Evolutionary conservation across 2,329 filamentous ascomycete species (phyloP).

Genomic region (Catunica adiposa): DNA sequence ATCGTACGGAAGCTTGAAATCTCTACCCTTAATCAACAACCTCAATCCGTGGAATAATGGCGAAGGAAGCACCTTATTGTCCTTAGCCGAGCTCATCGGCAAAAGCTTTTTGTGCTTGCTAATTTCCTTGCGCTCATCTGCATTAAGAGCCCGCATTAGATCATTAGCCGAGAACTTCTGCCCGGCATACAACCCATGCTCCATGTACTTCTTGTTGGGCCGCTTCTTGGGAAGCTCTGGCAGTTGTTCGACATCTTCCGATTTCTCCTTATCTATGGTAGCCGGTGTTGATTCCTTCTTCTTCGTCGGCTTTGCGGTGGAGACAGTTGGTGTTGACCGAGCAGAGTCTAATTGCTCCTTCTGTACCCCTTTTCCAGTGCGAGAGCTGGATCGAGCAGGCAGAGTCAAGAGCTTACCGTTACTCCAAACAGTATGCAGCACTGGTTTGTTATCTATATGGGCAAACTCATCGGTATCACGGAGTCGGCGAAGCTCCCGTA

Average conservation of each 20-base stretch:
- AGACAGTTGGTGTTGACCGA: neutral
- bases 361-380: slow-evolving; percentile 21
- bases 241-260: slow-evolving; percentile 23
- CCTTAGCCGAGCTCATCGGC: slow-evolving; percentile 24
- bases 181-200: slow-evolving; percentile 73
- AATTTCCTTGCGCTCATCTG: slow-evolving; percentile 35
- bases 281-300: slow-evolving; percentile 14
- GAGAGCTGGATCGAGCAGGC: slow-evolving; percentile 25
- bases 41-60: slow-evolving; percentile 66
- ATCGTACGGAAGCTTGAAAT: slow-evolving; percentile 82
- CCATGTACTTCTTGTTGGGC: slow-evolving; percentile 57
- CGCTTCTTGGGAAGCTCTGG: slow-evolving; percentile 25
- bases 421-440: slow-evolving; percentile 44
- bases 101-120: slow-evolving; percentile 16
- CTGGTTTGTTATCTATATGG: slow-evolving; percentile 40
- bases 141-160: slow-evolving; percentile 30
- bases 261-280: slow-evolving; percentile 16
- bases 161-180: slow-evolving; percentile 41
- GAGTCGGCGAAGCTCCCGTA: slow-evolving; percentile 42
- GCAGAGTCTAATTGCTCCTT: slow-evolving; percentile 16
- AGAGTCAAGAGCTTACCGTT: slow-evolving; percentile 43
- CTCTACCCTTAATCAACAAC: slow-evolving; percentile 51
- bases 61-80: slow-evolving; percentile 47
- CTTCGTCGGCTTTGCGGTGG: neutral
- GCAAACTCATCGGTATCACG: slow-evolving; percentile 47